Percentiles rank a stretch among this genome's conserved stretches.
phyloP scores from a whole-genome alignment of 2,329 filamentous ascomycete genomes.

The Pyrenophora seminiperda region DNA sequence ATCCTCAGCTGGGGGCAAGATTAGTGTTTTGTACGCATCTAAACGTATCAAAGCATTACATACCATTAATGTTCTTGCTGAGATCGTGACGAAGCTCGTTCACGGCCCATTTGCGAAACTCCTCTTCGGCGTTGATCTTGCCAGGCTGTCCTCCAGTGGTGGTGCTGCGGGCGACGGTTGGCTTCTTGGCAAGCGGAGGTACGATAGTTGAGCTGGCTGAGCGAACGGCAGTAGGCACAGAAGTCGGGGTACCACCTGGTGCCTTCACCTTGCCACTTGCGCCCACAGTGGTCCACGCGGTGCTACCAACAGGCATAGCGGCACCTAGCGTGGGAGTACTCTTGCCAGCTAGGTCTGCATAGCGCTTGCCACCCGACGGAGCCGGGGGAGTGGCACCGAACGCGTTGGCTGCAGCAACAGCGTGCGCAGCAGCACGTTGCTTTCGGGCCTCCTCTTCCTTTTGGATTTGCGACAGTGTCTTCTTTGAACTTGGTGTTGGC shows the following conservation, averaged over 20 bases:
- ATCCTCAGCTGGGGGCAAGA: slow-evolving; percentile 65
- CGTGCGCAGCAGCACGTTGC: slow-evolving; percentile 67
- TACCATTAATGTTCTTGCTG: slow-evolving; percentile 70
- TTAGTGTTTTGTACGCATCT: slow-evolving; percentile 19
- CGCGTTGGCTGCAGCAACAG: slow-evolving; percentile 52
- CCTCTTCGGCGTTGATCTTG: slow-evolving; percentile 74
- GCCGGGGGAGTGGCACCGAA: slow-evolving; percentile 53
- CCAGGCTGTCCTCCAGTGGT: slow-evolving; percentile 52
- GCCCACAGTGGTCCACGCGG: slow-evolving; percentile 93
- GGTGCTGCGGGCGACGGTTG: slow-evolving; percentile 57
- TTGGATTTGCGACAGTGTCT: slow-evolving; percentile 94
- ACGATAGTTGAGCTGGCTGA: slow-evolving; percentile 54
- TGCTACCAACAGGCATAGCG: slow-evolving; percentile 51
- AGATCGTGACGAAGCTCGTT: slow-evolving; percentile 77
- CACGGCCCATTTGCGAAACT: slow-evolving; percentile 92
- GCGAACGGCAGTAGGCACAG: slow-evolving; percentile 53
- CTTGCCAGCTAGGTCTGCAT: slow-evolving; percentile 92
- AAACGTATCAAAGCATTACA: slow-evolving; percentile 26
- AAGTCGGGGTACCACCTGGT: slow-evolving; percentile 64
- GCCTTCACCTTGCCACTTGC: slow-evolving; percentile 89
- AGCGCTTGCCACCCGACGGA: slow-evolving; percentile 73
- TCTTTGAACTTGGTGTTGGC: slow-evolving; percentile 63
- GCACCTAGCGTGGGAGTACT: slow-evolving; percentile 52
- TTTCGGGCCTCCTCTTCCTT: slow-evolving; percentile 93
- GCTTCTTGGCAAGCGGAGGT: slow-evolving; percentile 57